Conservation (phyloP, 306 rosid genomes). For the Quercus glauca region DNA sequence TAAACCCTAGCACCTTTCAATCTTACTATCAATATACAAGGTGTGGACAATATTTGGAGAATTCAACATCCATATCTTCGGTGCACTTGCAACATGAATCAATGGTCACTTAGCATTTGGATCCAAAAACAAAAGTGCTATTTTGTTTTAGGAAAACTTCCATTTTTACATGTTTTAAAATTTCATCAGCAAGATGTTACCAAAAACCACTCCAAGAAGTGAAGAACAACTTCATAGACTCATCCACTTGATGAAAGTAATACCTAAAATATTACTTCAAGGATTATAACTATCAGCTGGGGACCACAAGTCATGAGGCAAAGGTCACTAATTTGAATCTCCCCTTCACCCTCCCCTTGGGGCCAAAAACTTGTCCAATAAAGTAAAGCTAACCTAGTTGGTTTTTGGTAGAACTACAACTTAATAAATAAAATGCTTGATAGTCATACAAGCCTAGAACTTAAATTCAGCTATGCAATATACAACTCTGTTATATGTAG, state of each 20-base stretch:
- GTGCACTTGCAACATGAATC: neutral
- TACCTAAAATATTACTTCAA: neutral
- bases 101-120: neutral
- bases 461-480: neutral
- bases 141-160: neutral
- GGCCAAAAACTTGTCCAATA: too few species aligned
- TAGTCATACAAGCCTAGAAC: neutral
- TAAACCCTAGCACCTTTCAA: neutral
- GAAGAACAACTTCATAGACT: neutral
- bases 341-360: too few species aligned
- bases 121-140: neutral
- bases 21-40: neutral
- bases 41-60: neutral
- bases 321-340: too few species aligned
- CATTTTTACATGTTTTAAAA: neutral
- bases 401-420: neutral
- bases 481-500: neutral
- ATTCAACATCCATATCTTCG: neutral
- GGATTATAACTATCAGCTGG: neutral
- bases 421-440: neutral
- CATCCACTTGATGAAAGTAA: neutral
- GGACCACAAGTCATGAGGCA: too few species aligned
- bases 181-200: neutral
- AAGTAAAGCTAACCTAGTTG: neutral
- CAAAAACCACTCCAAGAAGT: too few species aligned